These are phyloP conservation scores for Abortiporus biennis DNA, from an alignment of 1,284 basidiomycete genomes.

Conservation along the genomic window DNA sequence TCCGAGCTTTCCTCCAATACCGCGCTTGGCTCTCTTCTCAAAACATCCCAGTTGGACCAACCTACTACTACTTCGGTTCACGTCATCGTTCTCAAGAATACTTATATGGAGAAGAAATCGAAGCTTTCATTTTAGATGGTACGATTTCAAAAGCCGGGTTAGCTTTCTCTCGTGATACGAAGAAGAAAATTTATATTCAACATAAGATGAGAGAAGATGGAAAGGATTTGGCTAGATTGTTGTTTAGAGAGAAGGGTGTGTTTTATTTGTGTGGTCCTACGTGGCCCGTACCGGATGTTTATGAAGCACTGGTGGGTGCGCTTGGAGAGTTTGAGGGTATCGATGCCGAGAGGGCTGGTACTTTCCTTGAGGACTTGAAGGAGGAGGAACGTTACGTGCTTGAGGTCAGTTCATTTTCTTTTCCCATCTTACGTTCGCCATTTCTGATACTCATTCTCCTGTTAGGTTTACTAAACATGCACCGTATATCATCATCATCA, in stretches of 20 bases:
- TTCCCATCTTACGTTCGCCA: neutral
- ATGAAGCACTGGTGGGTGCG: slow-evolving; percentile 83
- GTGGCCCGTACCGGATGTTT: slow-evolving; percentile 98
- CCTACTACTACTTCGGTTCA: slow-evolving; percentile 98
- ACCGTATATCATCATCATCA: too few species aligned
- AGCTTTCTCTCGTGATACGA: slow-evolving; percentile 94
- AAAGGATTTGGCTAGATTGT: slow-evolving; percentile 66
- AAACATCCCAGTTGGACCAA: slow-evolving; percentile 80
- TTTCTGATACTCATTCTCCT: neutral
- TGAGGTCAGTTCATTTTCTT: slow-evolving; percentile 55
- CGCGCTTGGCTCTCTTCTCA: slow-evolving; percentile 79
- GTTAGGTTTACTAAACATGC: slow-evolving; percentile 1
- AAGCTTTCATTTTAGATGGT: slow-evolving; percentile 77
- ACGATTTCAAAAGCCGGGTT: slow-evolving; percentile 87
- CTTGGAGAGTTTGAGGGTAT: slow-evolving; percentile 70
- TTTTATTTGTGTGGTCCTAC: slow-evolving; percentile 98
- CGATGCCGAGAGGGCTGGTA: slow-evolving; percentile 66
- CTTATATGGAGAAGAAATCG: slow-evolving; percentile 92
- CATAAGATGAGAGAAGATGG: slow-evolving; percentile 96
- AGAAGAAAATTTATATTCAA: slow-evolving; percentile 95
- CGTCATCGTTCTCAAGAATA: slow-evolving; percentile 94
- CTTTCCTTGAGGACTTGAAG: slow-evolving; percentile 87
- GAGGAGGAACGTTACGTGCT: slow-evolving; percentile 97
- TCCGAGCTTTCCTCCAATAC: slow-evolving; percentile 97
- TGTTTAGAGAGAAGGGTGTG: slow-evolving; percentile 69